Evolutionary conservation across 768 basidiomycete genomes (phyloP), one percentile per base, ranked within the genome.

Genomic region (Phylloporus rhodoxanthus): DNA sequence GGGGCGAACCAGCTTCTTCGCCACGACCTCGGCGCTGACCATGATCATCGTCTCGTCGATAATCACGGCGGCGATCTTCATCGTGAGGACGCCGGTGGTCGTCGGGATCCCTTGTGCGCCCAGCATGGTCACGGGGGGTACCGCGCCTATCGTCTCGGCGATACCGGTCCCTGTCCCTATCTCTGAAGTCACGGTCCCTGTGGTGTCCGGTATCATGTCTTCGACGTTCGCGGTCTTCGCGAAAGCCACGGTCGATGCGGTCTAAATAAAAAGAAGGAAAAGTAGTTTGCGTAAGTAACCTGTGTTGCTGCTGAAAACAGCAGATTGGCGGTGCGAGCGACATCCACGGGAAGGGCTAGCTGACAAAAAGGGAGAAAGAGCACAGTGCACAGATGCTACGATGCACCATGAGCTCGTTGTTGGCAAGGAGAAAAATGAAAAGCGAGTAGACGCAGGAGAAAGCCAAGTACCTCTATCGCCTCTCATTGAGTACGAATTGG

Each of bases 361-460:
- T 85, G 77, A 57, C 40, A 50, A 59, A 50, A 51, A 51, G 21
- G 25, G 8, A 42, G 49, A 68, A 75, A 69, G 61, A 47, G 70
- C 66, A 80, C 70, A 75, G 80, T 66, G 69, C 67, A 61, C 50
- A 57, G 60, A 61, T 60, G 65, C 60, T 65, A 57, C 34, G 60
- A 64, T 77, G 79, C 80, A 81, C 78, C 80, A 80, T 81, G 79
- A 81, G 78, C 75, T 75, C 76, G 72, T 73, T 70, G 69, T 75
- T 69, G 69, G 62, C 60, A 64, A 63, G 63, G 56, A 64, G 77
- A 78, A 76, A 58, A 60, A 36, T 25, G 38, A 33, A 57, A 50
- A 50, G 52, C 55, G 47, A 55, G 56, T 52, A 52, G 72, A 66
- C 66, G 59, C 61, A 59, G 62, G 57, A 60, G 68, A 69, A 46